Conservation (phyloP, 2,329 filamentous ascomycete species). For the Davidsoniella eucalypti region DNA sequence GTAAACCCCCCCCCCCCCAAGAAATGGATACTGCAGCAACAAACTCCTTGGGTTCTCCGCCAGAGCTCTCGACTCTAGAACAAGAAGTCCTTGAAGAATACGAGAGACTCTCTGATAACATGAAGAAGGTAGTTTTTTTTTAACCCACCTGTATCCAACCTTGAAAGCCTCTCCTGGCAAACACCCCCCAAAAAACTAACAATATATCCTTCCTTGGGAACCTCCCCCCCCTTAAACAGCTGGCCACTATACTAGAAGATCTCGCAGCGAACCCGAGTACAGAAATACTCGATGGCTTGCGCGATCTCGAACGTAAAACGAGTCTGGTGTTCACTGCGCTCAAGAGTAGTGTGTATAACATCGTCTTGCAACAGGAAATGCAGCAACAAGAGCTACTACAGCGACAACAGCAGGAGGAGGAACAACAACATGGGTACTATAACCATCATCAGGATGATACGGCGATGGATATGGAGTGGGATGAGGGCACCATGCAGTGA, state of each 20-base stretch:
- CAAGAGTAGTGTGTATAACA: constrained; percentile 97
- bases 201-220: background rate
- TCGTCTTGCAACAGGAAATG: constrained; percentile 95
- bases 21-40: constrained; percentile 8
- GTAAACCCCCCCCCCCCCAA: background rate
- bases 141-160: background rate
- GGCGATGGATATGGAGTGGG: constrained; percentile 11
- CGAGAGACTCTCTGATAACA: constrained; percentile 67
- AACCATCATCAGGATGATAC: background rate
- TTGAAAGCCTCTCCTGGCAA: background rate
- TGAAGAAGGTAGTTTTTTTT: constrained; percentile 56
- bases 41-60: constrained; percentile 20
- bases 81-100: constrained; percentile 95
- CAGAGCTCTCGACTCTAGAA: constrained; percentile 62
- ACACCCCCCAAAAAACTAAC: background rate
- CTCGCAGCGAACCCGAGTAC: constrained; percentile 57
- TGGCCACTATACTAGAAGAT: constrained; percentile 42
- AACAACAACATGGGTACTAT: constrained; percentile 2
- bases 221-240: constrained; percentile 23
- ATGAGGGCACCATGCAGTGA: constrained; percentile 10
- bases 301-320: constrained; percentile 84
- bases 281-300: constrained; percentile 70
- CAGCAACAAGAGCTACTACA: constrained; percentile 10
- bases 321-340: constrained; percentile 86
- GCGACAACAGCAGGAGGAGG: constrained; percentile 18